A percentile compares a stretch with the other conserved stretches of the same genome.
Evolutionary conservation across 2,329 filamentous ascomycete genomes (phyloP).

Genomic region (Aaosphaeria arxii): DNA sequence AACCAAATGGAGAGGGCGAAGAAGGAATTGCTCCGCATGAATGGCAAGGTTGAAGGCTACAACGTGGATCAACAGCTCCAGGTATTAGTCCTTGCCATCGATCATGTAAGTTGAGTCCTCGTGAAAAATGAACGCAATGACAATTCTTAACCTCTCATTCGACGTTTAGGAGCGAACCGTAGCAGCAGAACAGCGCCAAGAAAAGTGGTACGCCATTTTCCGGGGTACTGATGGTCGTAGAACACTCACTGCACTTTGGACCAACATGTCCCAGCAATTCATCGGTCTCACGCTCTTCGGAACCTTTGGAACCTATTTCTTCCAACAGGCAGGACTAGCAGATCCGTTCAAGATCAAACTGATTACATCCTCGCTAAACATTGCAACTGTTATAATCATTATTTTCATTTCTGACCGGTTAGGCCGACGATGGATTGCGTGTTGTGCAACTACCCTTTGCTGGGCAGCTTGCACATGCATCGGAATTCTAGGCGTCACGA

Average conservation of each 20-base stretch:
- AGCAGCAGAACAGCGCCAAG: conserved; percentile 21
- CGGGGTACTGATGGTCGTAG: conserved; percentile 38
- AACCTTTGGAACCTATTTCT: conserved; percentile 30
- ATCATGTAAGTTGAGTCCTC: conserved; percentile 7
- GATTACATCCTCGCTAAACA: conserved; percentile 4
- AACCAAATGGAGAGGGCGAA: conserved; percentile 18
- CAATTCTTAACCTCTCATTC: neutral
- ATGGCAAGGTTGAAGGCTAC: neutral
- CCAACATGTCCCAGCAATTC: conserved; percentile 41
- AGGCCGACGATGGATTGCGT: neutral
- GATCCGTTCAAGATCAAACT: conserved; percentile 7
- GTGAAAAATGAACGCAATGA: neutral
- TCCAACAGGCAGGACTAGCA: conserved; percentile 6
- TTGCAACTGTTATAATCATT: conserved; percentile 1
- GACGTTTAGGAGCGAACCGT: neutral
- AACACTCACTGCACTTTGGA: conserved; percentile 40
- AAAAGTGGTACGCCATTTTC: conserved; percentile 33
- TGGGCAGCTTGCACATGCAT: neutral
- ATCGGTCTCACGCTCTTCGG: conserved; percentile 41
- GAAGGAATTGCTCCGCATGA: conserved; percentile 18
- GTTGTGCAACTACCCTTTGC: neutral
- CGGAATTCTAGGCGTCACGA: conserved; percentile 1
- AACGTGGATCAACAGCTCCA: neutral
- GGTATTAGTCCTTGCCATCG: neutral
- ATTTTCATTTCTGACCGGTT: neutral